These are phyloP conservation scores for Leccinum variicolor DNA, from an alignment of 768 basidiomycete genomes.

Conservation along the genomic window DNA sequence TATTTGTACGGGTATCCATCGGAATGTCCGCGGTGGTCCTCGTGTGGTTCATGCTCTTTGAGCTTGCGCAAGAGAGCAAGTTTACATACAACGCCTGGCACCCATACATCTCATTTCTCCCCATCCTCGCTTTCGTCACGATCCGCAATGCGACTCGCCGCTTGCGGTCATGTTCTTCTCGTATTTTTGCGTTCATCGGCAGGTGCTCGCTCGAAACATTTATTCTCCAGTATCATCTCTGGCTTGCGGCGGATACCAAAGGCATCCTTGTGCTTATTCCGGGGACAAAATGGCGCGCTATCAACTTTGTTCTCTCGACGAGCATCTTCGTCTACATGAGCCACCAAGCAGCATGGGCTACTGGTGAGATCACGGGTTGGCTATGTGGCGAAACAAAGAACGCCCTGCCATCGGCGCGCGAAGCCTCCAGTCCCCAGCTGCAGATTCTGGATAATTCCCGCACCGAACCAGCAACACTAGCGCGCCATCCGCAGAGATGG, in stretches of 20 bases:
- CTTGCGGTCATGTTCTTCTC: conserved; percentile 67
- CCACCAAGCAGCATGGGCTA: conserved; percentile 73
- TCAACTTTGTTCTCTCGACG: conserved; percentile 76
- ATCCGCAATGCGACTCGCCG: conserved; percentile 74
- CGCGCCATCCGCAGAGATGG: conserved; percentile 42
- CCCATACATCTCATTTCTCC: conserved; percentile 76
- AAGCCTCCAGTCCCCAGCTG: neutral
- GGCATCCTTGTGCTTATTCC: conserved; percentile 79
- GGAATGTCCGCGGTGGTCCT: conserved; percentile 52
- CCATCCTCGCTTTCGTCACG: conserved; percentile 70
- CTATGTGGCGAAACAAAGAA: conserved; percentile 42
- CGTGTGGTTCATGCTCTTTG: conserved; percentile 81
- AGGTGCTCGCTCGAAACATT: conserved; percentile 89
- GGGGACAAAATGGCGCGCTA: conserved; percentile 64
- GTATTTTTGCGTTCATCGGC: conserved; percentile 76
- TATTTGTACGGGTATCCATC: conserved; percentile 45
- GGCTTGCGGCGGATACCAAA: conserved; percentile 82
- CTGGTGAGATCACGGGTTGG: conserved; percentile 62
- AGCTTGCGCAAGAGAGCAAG: conserved; percentile 72
- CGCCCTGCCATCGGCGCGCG: conserved; percentile 20
- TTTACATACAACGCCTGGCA: conserved; percentile 86
- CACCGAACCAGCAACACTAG: conserved; percentile 37
- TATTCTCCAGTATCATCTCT: conserved; percentile 86
- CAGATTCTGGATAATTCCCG: neutral
- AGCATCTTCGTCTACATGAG: conserved; percentile 79